Evolutionary conservation across 2,329 filamentous ascomycete genomes (phyloP), one percentile per base, ranked within the genome.

Genomic region (Monosporascus sp.): DNA sequence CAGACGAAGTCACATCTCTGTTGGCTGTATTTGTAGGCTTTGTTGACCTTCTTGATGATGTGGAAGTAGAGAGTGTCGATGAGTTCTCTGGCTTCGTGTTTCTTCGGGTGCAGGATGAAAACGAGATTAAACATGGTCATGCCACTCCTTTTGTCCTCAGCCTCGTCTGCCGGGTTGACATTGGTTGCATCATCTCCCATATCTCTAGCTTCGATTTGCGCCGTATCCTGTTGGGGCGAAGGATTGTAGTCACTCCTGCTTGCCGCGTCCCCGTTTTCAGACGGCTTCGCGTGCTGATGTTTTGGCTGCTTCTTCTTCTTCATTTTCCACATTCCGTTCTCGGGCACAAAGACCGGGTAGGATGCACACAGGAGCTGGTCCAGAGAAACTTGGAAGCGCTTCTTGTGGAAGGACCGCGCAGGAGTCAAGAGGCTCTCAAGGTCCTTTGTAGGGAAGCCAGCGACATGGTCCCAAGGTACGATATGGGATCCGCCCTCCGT

Each of bases 61-160:
- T 96, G 89, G 51, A 89, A 81, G 69, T 96, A 96, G 66, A 97
- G 71, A 5, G 75, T 86, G 59, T 95, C 89, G 44, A 87, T 82
- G 46, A 95, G 65, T 76, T 81, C 78, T 53, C 89, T 88, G 59
- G 88, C 85, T 66, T 96, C 89, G 53, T 92, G 78, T 50, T 86
- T 84, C 49, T 86, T 87, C 3, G 91, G 89, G 60, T 90, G 88
- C 59, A 97, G 76, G 49, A 96, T 89, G 69, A 97, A 97, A 24
- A 97, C 91, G 11, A 97, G 82, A 69, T 97, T 96, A 73, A 99
- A 99, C 93, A 97, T 97, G 58, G 87, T 91, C 89, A 97, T 92
- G 47, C 83, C 83, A 59, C 80, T 83, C 61, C 77, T 77, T 67
- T 89, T 86, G 65, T 84, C 78, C 56, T 87, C 78, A 41, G 77